These are phyloP conservation scores for Vanrija sp. DNA, from an alignment of 1,284 basidiomycete genomes.

Conservation along the genomic window DNA sequence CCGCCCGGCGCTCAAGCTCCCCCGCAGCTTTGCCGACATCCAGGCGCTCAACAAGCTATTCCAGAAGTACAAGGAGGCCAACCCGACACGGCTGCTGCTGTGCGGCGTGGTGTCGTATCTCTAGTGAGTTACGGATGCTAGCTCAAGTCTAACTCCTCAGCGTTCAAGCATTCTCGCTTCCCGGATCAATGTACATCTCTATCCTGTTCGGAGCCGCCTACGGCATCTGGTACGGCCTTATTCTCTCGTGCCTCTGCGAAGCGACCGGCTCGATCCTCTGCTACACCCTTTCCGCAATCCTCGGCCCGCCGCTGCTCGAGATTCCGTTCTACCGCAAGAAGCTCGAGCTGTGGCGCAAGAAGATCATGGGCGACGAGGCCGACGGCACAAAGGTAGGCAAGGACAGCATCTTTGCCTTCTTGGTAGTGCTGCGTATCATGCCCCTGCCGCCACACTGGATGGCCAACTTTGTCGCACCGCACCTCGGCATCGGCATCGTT, in stretches of 20 bases:
- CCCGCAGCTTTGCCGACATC: constrained; percentile 75
- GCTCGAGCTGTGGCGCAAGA: constrained; percentile 46
- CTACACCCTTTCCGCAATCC: constrained; percentile 83
- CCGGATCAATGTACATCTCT: constrained; percentile 96
- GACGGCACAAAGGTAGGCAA: constrained; percentile 42
- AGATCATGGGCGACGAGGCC: constrained; percentile 49
- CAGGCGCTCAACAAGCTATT: constrained; percentile 74
- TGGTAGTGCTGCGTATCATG: constrained; percentile 83
- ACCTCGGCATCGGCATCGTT: constrained; percentile 78
- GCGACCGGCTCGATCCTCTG: constrained; percentile 87
- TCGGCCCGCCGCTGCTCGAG: constrained; percentile 82
- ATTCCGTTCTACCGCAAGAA: constrained; percentile 66
- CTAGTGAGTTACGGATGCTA: constrained; percentile 68
- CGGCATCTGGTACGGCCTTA: constrained; percentile 83
- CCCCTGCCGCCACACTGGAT: constrained; percentile 93
- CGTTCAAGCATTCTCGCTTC: constrained; percentile 92
- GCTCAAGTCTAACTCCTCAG: constrained; percentile 51
- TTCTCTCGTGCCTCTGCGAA: constrained; percentile 87
- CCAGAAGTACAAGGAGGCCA: constrained; percentile 83
- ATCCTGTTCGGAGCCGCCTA: constrained; percentile 95
- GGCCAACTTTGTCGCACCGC: constrained; percentile 88
- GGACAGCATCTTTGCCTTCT: constrained; percentile 58
- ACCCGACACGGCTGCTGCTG: constrained; percentile 72
- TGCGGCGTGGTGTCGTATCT: constrained; percentile 85
- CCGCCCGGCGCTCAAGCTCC: constrained; percentile 67